Percentiles rank a stretch among this genome's conserved stretches.
These are phyloP conservation scores for Fusarium pininemorale DNA, from an alignment of 2,329 filamentous ascomycete genomes.

Conservation along the genomic window DNA sequence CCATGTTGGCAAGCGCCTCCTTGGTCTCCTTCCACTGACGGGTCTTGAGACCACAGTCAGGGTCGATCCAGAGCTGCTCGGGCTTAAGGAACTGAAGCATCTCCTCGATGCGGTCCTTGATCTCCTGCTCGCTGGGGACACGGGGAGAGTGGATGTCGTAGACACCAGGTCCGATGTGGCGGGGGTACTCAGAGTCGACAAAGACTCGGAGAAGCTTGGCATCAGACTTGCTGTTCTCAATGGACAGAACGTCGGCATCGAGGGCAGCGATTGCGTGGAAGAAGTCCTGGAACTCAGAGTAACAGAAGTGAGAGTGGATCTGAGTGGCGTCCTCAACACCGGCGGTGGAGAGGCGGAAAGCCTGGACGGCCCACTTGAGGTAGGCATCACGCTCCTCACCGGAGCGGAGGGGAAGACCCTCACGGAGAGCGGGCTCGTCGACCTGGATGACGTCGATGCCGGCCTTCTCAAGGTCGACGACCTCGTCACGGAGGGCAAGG, in stretches of 20 bases:
- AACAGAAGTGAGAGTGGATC: slow-evolving; percentile 99
- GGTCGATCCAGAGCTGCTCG: slow-evolving; percentile 99
- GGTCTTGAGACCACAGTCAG: slow-evolving; percentile 99
- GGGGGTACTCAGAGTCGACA: slow-evolving; percentile 94
- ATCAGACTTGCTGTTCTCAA: slow-evolving; percentile 99
- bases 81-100: slow-evolving; percentile 98
- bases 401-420: slow-evolving; percentile 95
- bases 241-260: slow-evolving; percentile 97
- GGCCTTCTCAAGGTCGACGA: slow-evolving; percentile 95
- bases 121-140: slow-evolving; percentile 96
- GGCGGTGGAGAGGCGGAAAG: slow-evolving; percentile 94
- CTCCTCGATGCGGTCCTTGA: slow-evolving; percentile 96
- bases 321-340: slow-evolving; percentile 96
- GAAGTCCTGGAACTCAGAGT: slow-evolving; percentile 99
- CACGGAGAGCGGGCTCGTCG: slow-evolving; percentile 98
- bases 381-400: slow-evolving; percentile 97
- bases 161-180: slow-evolving; percentile 98
- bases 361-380: slow-evolving; percentile 96
- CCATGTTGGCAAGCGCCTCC: slow-evolving; percentile 94
- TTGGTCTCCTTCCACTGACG: slow-evolving; percentile 99
- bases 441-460: slow-evolving; percentile 99
- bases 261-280: slow-evolving; percentile 99
- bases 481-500: slow-evolving; percentile 97
- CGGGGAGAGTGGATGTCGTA: slow-evolving; percentile 99
- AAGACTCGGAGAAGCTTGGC: slow-evolving; percentile 99